phyloP scores from a whole-genome alignment of 352 stramenopile species.

The Phytophthora hibernalis region DNA sequence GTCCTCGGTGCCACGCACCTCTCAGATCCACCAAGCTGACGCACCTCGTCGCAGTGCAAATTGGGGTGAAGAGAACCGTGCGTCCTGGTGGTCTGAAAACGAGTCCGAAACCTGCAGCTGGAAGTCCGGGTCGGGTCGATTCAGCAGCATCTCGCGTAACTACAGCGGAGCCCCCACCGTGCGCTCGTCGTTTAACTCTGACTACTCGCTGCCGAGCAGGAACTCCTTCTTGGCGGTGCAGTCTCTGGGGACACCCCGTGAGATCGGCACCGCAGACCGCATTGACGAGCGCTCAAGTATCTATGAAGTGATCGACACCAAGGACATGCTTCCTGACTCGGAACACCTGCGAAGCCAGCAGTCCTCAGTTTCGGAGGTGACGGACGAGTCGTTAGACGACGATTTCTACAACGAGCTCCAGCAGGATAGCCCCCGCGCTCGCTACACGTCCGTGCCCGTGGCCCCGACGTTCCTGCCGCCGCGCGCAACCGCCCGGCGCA shows the following conservation, averaged over 20 bases:
- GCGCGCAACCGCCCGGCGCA: conserved; percentile 27
- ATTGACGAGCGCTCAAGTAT: conserved; percentile 45
- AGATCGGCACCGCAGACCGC: conserved; percentile 26
- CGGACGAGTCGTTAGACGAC: conserved; percentile 14
- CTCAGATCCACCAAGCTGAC: conserved; percentile 14
- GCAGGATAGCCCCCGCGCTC: conserved; percentile 21
- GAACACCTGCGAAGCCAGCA: conserved; percentile 37
- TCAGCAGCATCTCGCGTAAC: conserved; percentile 44
- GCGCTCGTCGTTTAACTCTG: conserved; percentile 41
- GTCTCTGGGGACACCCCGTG: conserved; percentile 24
- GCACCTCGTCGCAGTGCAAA: conserved; percentile 26
- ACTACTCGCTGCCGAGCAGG: conserved; percentile 30
- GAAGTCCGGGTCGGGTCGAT: conserved; percentile 45
- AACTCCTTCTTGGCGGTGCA: conserved; percentile 44
- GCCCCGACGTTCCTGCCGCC: conserved; percentile 19
- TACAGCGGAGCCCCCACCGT: conserved; percentile 39
- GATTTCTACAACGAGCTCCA: conserved; percentile 30
- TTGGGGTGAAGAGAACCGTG: conserved; percentile 38
- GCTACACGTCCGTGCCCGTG: conserved; percentile 42
- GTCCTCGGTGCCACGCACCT: conserved; percentile 20
- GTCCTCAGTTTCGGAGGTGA: conserved; percentile 8
- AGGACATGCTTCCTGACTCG: conserved; percentile 45
- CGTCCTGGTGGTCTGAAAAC: conserved; percentile 50
- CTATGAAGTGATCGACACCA: conserved; percentile 51
- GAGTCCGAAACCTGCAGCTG: conserved; percentile 48